phyloP scores from a whole-genome alignment of 768 basidiomycete species.

The Suillus luteus region DNA sequence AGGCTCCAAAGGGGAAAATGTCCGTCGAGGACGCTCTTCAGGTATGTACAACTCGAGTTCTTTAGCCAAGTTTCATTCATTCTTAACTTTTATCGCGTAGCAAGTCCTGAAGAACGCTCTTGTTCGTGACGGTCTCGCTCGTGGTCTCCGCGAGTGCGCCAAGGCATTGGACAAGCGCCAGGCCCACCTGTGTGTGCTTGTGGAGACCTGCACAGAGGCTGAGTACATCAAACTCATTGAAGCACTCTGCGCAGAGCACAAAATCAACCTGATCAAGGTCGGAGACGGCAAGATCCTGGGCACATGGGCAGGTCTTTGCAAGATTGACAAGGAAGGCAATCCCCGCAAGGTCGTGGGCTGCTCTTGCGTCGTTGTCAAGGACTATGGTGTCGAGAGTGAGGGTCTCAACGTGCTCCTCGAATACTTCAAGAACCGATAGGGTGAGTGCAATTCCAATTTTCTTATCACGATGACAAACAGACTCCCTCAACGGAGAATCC shows the following conservation, averaged over 20 bases:
- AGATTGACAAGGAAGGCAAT: constrained; percentile 99
- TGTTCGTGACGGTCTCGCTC: constrained; percentile 96
- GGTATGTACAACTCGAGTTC: constrained; percentile 42
- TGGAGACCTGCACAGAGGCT: constrained; percentile 98
- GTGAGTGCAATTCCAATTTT: constrained; percentile 29
- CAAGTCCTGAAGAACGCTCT: constrained; percentile 99
- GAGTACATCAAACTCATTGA: constrained; percentile 99
- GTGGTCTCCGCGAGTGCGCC: constrained; percentile 95
- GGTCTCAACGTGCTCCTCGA: constrained; percentile 92
- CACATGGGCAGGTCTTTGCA: constrained; percentile 98
- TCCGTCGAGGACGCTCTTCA: constrained; percentile 94
- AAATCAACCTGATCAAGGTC: constrained; percentile 99
- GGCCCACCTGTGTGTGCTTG: constrained; percentile 97
- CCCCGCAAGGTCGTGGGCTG: constrained; percentile 94
- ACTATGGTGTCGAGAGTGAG: constrained; percentile 94
- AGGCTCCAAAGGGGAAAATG: constrained; percentile 94
- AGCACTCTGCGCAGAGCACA: constrained; percentile 98
- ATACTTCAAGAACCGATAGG: constrained; percentile 95
- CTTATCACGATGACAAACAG: constrained; percentile 74
- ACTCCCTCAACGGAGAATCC: constrained; percentile 88
- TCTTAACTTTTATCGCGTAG: constrained; percentile 41
- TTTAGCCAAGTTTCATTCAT: not conserved
- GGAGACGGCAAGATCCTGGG: constrained; percentile 98
- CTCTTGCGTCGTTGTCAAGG: constrained; percentile 96
- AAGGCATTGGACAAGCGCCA: constrained; percentile 99